A percentile compares a stretch with the other conserved stretches of the same genome.
Evolutionary conservation across 1,284 basidiomycete species (phyloP).

Genomic region (Calocybe gambosa): DNA sequence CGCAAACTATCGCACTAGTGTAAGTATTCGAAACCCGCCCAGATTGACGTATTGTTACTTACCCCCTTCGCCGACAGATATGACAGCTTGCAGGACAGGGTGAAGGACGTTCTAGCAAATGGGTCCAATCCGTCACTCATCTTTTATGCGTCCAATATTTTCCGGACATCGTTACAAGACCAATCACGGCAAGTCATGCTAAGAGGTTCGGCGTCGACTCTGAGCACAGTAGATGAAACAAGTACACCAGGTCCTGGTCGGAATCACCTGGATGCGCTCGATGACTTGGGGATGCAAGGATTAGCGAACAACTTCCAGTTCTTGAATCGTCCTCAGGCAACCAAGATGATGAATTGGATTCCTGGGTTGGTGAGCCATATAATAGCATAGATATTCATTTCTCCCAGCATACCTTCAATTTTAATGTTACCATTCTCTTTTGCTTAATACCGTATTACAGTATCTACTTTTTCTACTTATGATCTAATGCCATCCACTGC

Average conservation of each 20-base stretch:
- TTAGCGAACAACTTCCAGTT: constrained; percentile 65
- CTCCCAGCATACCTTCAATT: constrained; percentile 3
- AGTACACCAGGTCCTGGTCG: constrained; percentile 34
- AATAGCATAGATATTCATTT: constrained; percentile 22
- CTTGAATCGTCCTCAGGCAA: constrained; percentile 52
- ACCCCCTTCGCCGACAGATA: constrained; percentile 44
- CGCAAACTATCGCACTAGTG: constrained; percentile 72
- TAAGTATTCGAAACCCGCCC: constrained; percentile 34
- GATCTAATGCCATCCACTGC: background rate
- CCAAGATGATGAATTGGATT: constrained; percentile 69
- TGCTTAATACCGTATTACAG: constrained; percentile 7
- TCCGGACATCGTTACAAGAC: constrained; percentile 62
- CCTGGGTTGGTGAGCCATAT: constrained; percentile 45
- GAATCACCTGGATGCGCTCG: constrained; percentile 49
- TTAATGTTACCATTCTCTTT: constrained; percentile 6
- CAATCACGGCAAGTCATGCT: constrained; percentile 32
- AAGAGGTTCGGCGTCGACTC: constrained; percentile 56
- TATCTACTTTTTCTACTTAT: constrained; percentile 1
- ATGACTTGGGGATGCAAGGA: constrained; percentile 67
- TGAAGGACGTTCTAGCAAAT: constrained; percentile 71
- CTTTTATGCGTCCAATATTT: constrained; percentile 66
- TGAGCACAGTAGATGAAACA: constrained; percentile 57
- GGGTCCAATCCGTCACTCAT: constrained; percentile 72
- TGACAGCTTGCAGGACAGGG: constrained; percentile 71
- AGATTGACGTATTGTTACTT: constrained; percentile 4